Conservation (phyloP, 306 rosid genomes). For the Medicago lupulina region DNA sequence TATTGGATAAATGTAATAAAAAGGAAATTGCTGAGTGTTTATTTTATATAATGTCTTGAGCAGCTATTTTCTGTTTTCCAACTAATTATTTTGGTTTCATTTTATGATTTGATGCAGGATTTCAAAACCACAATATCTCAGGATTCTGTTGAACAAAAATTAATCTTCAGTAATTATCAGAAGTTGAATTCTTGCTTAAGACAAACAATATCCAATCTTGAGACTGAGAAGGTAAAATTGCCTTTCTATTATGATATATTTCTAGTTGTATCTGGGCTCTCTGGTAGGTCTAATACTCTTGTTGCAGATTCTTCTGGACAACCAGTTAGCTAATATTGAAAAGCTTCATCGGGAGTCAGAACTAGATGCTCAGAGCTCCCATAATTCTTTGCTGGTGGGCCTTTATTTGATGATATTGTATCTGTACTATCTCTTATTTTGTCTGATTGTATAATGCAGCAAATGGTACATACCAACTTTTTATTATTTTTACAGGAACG, state of each 20-base stretch:
- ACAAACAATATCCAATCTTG: conserved; percentile 64
- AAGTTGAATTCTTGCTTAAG: conserved; percentile 61
- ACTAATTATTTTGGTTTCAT: conserved; percentile 17
- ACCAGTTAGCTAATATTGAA: conserved; percentile 66
- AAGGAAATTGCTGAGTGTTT: conserved; percentile 8
- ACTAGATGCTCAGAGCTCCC: conserved; percentile 59
- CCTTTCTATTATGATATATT: conserved; percentile 25
- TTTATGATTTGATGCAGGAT: conserved; percentile 58
- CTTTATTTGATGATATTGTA: conserved; percentile 36
- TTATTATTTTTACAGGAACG: conserved; percentile 54
- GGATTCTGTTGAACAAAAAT: conserved; percentile 51
- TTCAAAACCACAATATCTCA: conserved; percentile 57
- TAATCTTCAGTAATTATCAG: conserved; percentile 51
- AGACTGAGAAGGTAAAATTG: conserved; percentile 70
- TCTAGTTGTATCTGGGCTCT: conserved; percentile 32
- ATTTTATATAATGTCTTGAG: conserved; percentile 18
- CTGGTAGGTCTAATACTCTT: conserved; percentile 38
- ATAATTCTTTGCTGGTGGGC: conserved; percentile 59
- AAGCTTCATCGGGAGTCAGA: conserved; percentile 62
- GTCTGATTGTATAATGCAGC: conserved; percentile 25
- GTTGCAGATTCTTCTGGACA: conserved; percentile 62
- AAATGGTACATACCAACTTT: conserved; percentile 11
- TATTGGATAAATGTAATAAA: conserved; percentile 9
- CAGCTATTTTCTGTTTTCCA: conserved; percentile 26
- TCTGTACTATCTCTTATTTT: conserved; percentile 24